phyloP scores from a whole-genome alignment of 768 basidiomycete genomes.

The Kwoniella sp. region DNA sequence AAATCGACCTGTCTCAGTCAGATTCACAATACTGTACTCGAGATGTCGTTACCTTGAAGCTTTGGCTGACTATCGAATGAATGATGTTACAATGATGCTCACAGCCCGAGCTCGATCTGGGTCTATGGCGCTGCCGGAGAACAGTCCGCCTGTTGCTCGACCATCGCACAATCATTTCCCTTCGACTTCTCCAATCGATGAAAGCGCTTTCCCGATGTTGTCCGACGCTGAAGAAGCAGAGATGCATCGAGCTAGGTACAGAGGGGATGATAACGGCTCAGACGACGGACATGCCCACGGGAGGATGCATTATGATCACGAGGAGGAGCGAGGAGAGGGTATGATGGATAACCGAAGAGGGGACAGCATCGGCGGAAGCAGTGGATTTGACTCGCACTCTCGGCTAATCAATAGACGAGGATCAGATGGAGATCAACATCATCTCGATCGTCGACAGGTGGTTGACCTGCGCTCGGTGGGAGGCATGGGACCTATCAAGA shows the following conservation, averaged over 20 bases:
- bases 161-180: constrained; percentile 43
- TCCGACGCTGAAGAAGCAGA: constrained; percentile 52
- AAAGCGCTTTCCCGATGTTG: constrained; percentile 49
- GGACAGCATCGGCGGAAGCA: constrained; percentile 20
- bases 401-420: constrained; percentile 24
- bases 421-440: constrained; percentile 19
- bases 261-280: constrained; percentile 29
- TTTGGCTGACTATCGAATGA: no score
- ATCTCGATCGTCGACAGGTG: constrained; percentile 9
- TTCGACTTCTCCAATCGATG: constrained; percentile 47
- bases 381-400: constrained; percentile 37
- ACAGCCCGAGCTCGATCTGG: constrained; percentile 54
- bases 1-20: not conserved
- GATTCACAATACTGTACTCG: not conserved
- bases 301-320: constrained; percentile 21
- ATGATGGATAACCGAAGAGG: constrained; percentile 3
- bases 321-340: constrained; percentile 20
- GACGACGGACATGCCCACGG: constrained; percentile 30
- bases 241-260: constrained; percentile 50
- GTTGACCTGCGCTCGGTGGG: constrained; percentile 25
- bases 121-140: constrained; percentile 33
- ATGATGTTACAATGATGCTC: not conserved
- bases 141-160: constrained; percentile 31
- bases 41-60: no score
- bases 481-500: constrained; percentile 39